Base-by-base conservation (phyloP, 768 basidiomycete genomes). In the Kwoniella shandongensis region DNA sequence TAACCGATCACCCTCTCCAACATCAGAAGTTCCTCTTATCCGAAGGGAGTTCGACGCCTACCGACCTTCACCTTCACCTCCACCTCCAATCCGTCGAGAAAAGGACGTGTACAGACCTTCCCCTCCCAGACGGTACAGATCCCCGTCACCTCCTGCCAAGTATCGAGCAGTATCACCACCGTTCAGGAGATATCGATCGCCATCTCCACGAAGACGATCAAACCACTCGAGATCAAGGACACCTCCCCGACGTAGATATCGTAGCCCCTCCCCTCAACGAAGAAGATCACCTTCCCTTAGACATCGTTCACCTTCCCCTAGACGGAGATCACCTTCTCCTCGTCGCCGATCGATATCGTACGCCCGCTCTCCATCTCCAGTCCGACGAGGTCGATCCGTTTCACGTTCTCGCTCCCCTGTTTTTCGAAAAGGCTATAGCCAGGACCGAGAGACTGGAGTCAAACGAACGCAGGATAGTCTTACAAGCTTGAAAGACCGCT, bases 191-290 rank as follows among this genome's bases (percentile, higher is more conserved):
- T 20, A 11, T 42, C 27, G 44, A 41, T 45, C 55, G 17, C 22
- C 27, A 27, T 22, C 45, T 12, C 35, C 48, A 17, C 26, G 39
- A 51, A 15, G 42, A 20, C 39, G 45, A 41, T 32, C n/a, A 18
- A 40, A 20, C 42, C 20, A 29, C 23, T 61, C 56, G 26, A 44
- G 60, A 25, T 58, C 45, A 22, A 39, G 42, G 27, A 41, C 55
- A n/a, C 54, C 60, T 25, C 30, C 15, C 20, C 13, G 54, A 26
- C 20, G 25, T 12, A 26, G 36, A 39, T 13, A 57, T 29, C 40
- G 26, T 5, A 57, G 47, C 32, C 40, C 32, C 4, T 18, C 29
- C 10, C n/a, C 13, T 18, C n/a, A 18, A 6, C 47, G 47, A 18
- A 18, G 7, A 29, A 35, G 39, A 30, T 20, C 55, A 10, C 55